phyloP scores from a whole-genome alignment of 208 protist species.

The Phytomonas sp. region DNA sequence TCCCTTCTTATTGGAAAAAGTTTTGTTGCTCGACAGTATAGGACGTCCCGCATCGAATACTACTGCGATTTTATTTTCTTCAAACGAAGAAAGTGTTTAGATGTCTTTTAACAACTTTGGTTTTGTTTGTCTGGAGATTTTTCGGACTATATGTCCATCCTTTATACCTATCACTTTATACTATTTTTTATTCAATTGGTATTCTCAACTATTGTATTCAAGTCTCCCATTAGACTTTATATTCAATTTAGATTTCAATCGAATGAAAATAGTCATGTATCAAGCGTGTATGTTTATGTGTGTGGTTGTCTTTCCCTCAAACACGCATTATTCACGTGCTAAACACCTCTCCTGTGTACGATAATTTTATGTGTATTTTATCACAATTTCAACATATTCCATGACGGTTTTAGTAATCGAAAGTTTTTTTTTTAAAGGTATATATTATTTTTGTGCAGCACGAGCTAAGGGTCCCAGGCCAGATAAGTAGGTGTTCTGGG shows the following conservation, averaged over 20 bases:
- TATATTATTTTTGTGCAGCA: too few species aligned
- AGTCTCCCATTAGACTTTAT: background rate
- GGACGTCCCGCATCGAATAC: background rate
- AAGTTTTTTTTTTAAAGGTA: too few species aligned
- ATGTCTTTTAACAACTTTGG: background rate
- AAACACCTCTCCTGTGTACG: too few species aligned
- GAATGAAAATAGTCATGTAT: too few species aligned
- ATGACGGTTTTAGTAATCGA: too few species aligned
- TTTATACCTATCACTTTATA: background rate
- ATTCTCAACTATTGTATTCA: conserved; percentile 15
- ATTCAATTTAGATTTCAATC: background rate
- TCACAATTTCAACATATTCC: too few species aligned
- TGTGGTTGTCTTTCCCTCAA: conserved; percentile 4
- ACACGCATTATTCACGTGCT: too few species aligned
- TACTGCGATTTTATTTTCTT: conserved; percentile 6
- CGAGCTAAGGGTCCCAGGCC: too few species aligned
- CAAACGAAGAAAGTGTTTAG: background rate
- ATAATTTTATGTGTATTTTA: too few species aligned
- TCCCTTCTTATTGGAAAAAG: too few species aligned
- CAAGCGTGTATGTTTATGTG: conserved; percentile 5
- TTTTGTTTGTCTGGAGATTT: conserved; percentile 10
- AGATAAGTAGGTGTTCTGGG: too few species aligned
- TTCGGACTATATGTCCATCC: background rate
- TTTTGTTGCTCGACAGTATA: too few species aligned
- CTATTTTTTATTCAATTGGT: conserved; percentile 6